A percentile compares a stretch with the other conserved stretches of the same genome.
Evolutionary conservation across 768 basidiomycete species (phyloP).

Genomic region (Harrya chromipes): DNA sequence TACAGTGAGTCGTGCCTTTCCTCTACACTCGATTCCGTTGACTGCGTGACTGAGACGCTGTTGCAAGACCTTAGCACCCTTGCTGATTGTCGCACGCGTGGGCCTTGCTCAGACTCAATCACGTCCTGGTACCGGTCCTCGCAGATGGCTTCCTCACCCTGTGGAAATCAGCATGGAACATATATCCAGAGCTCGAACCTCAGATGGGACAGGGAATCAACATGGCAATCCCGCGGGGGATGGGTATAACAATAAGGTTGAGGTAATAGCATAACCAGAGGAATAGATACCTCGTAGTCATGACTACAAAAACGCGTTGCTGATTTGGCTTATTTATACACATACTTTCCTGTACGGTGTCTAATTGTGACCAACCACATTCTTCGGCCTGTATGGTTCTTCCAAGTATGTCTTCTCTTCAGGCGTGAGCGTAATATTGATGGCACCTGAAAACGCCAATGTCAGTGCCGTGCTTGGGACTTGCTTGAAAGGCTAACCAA

Average conservation of each 20-base stretch:
- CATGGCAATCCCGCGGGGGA: too few relatives aligned
- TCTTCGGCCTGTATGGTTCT: constrained; percentile 41
- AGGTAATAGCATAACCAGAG: neutral
- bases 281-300: too few relatives aligned
- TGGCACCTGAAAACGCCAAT: constrained; percentile 4
- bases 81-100: constrained; percentile 17
- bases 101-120: constrained; percentile 6
- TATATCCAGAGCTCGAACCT: neutral
- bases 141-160: neutral
- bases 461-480: neutral
- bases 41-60: neutral
- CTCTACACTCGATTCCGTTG: neutral
- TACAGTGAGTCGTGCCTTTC: constrained; percentile 7
- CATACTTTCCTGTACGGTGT: too few relatives aligned
- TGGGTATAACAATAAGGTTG: neutral
- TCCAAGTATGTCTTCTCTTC: constrained; percentile 49
- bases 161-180: constrained; percentile 3
- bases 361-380: constrained; percentile 36
- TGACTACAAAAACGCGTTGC: too few relatives aligned
- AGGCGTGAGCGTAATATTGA: constrained; percentile 41
- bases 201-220: neutral
- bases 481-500: constrained; percentile 23
- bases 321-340: too few relatives aligned
- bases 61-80: constrained; percentile 16
- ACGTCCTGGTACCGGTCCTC: neutral